Conservation (phyloP, 345 rosid species). For the Fremontodendron californicum region DNA sequence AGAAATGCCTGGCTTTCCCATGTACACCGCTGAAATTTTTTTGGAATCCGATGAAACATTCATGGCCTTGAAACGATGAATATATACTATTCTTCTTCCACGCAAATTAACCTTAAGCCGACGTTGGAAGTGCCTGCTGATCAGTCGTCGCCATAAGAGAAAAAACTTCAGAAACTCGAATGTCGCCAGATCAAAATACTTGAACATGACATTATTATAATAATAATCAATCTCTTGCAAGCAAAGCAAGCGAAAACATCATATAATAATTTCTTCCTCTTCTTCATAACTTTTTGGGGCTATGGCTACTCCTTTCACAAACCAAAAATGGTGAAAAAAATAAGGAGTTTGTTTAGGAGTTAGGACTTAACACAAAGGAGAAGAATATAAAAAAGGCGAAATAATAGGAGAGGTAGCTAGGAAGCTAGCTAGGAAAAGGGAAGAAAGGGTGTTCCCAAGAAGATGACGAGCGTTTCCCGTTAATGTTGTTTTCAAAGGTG, state of each 20-base stretch:
- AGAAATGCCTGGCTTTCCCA: constrained; percentile 57
- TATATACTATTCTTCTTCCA: not conserved
- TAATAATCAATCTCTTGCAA: not conserved
- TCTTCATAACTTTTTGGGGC: not conserved
- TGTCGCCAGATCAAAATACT: not conserved
- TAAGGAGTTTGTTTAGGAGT: not conserved
- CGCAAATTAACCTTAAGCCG: too few relatives aligned
- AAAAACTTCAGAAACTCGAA: constrained; percentile 1
- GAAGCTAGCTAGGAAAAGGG: not conserved
- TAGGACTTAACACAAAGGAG: not conserved
- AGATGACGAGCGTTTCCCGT: constrained; percentile 38
- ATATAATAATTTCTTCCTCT: constrained; percentile 15
- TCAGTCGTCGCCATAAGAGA: not conserved
- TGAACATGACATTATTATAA: not conserved
- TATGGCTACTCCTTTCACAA: not conserved
- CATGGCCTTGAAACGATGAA: not conserved
- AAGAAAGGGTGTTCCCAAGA: constrained; percentile 29
- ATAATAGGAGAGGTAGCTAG: not conserved
- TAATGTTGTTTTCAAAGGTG: constrained; percentile 26
- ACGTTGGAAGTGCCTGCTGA: not conserved
- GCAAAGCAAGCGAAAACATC: not conserved
- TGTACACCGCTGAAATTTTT: constrained; percentile 39
- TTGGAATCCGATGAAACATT: not conserved
- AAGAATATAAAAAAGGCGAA: not conserved
- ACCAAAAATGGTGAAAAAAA: not conserved